Percentiles rank a stretch among this genome's conserved stretches.
Conservation (phyloP, 495 filamentous ascomycete genomes). For the Penicillium silybi region DNA sequence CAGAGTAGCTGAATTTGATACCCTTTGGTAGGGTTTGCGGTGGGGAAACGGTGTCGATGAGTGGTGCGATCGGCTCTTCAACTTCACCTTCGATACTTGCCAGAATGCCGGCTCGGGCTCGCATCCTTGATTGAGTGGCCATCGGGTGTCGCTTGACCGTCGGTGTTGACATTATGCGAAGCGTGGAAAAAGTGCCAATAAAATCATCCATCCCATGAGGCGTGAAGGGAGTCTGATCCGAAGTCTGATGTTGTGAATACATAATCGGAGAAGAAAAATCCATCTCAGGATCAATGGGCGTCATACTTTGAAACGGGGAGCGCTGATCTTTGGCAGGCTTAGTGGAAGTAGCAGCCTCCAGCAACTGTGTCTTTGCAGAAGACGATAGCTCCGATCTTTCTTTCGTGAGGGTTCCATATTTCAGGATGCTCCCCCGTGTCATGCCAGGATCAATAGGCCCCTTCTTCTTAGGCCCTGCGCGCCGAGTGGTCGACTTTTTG, state of each 20-base stretch:
- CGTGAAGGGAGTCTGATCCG: neutral
- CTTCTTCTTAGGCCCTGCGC: constrained; percentile 36
- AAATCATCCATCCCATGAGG: constrained; percentile 27
- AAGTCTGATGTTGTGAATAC: constrained; percentile 10
- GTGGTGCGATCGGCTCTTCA: constrained; percentile 9
- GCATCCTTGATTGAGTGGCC: constrained; percentile 4
- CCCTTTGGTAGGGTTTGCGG: neutral
- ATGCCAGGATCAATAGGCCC: constrained; percentile 41
- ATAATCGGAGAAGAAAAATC: constrained; percentile 17
- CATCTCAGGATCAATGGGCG: constrained; percentile 7
- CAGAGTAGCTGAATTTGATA: constrained; percentile 22
- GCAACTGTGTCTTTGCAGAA: constrained; percentile 29
- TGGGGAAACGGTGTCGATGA: constrained; percentile 3
- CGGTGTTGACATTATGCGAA: constrained; percentile 18
- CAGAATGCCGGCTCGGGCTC: constrained; percentile 11
- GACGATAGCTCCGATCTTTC: constrained; percentile 31
- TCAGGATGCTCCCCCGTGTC: constrained; percentile 44
- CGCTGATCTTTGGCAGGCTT: constrained; percentile 10
- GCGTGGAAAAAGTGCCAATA: constrained; percentile 26
- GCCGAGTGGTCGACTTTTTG: constrained; percentile 31
- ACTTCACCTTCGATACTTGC: constrained; percentile 8
- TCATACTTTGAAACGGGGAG: constrained; percentile 5
- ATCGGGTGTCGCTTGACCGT: constrained; percentile 25
- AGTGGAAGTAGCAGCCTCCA: constrained; percentile 24
- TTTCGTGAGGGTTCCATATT: constrained; percentile 45